Conservation (phyloP, 805 yeast genomes). For the Starmerella etchellsii region DNA sequence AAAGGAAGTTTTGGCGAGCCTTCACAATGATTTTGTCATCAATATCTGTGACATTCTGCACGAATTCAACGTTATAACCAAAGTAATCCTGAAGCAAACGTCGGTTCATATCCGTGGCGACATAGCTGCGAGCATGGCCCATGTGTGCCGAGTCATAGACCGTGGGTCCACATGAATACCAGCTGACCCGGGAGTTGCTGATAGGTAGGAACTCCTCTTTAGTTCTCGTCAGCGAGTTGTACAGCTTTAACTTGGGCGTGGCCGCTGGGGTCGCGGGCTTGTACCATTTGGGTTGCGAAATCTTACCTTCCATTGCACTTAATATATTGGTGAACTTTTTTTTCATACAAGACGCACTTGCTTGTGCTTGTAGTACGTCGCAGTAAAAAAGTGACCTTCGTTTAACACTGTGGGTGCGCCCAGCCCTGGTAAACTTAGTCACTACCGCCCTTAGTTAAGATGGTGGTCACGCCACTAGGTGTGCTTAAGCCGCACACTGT, state of each 20-base stretch:
- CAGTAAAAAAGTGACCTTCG: no score
- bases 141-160: conserved; percentile 92
- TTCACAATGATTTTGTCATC: conserved; percentile 94
- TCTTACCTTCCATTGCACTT: conserved; percentile 18
- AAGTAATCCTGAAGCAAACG: conserved; percentile 81
- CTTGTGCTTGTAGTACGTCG: no score
- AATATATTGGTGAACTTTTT: conserved; percentile 2
- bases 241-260: conserved; percentile 45
- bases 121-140: conserved; percentile 98
- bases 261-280: conserved; percentile 27
- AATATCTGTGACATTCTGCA: conserved; percentile 96
- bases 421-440: no score
- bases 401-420: no score
- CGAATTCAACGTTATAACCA: conserved; percentile 75
- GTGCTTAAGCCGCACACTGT: no score
- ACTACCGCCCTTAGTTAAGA: no score
- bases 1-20: conserved; percentile 79
- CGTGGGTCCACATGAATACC: conserved; percentile 99
- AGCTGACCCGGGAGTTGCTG: conserved; percentile 48
- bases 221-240: conserved; percentile 70
- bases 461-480: no score
- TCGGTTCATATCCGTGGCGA: conserved; percentile 84
- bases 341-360: conserved; percentile 7
- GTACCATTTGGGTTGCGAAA: conserved; percentile 42
- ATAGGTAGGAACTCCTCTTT: conserved; percentile 71